Evolutionary conservation across 768 basidiomycete genomes (phyloP).

Genomic region (Cubamyces lactineus): DNA sequence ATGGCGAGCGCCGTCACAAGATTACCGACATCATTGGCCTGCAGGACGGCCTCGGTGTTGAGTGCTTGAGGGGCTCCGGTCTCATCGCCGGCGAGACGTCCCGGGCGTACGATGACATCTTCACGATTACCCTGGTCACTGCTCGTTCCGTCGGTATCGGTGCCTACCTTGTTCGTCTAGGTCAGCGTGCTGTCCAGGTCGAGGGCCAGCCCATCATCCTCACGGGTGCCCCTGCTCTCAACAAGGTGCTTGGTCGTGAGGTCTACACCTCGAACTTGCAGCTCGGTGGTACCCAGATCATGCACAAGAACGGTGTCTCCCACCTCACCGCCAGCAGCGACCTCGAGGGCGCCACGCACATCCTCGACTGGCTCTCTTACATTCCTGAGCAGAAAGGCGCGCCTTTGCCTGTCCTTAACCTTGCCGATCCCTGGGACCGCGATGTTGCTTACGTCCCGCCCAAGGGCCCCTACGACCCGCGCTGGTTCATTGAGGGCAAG

Average conservation of each 20-base stretch:
- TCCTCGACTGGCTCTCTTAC: slow-evolving; percentile 94
- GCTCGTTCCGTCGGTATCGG: slow-evolving; percentile 99
- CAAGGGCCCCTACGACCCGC: slow-evolving; percentile 93
- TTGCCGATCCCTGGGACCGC: slow-evolving; percentile 87
- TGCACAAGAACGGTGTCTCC: slow-evolving; percentile 99
- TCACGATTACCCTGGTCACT: slow-evolving; percentile 98
- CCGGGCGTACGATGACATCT: slow-evolving; percentile 98
- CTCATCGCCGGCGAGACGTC: slow-evolving; percentile 99
- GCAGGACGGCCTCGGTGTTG: slow-evolving; percentile 97
- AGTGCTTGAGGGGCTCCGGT: slow-evolving; percentile 94
- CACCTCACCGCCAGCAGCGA: slow-evolving; percentile 95
- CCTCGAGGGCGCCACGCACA: slow-evolving; percentile 92
- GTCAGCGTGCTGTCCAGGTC: slow-evolving; percentile 97
- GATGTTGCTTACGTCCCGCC: slow-evolving; percentile 88
- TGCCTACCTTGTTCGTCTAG: slow-evolving; percentile 96
- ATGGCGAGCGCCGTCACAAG: slow-evolving; percentile 89
- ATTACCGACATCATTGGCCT: slow-evolving; percentile 96
- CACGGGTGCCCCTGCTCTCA: slow-evolving; percentile 94
- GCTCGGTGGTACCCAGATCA: slow-evolving; percentile 99
- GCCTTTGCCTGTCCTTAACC: slow-evolving; percentile 76
- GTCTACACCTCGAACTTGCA: slow-evolving; percentile 99
- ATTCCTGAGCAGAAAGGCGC: slow-evolving; percentile 83
- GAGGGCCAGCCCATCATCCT: slow-evolving; percentile 99
- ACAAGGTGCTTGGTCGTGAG: slow-evolving; percentile 98
- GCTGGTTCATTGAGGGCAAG: slow-evolving; percentile 98